Evolutionary conservation across 306 rosid species (phyloP).

Genomic region (Fagus sylvatica): DNA sequence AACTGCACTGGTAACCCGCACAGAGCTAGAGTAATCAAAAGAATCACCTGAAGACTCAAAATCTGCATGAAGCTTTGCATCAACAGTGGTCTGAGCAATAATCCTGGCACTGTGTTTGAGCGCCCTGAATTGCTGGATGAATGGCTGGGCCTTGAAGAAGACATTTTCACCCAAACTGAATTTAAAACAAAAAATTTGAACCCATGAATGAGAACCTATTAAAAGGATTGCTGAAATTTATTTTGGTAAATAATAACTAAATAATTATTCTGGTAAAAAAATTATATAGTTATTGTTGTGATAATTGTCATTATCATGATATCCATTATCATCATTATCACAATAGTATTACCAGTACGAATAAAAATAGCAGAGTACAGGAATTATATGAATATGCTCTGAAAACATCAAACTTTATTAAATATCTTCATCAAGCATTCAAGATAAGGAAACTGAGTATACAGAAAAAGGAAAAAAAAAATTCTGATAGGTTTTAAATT

Average conservation of each 20-base stretch:
- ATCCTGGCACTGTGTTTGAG: conserved; percentile 73
- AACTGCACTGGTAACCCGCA: conserved; percentile 44
- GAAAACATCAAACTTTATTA: background rate
- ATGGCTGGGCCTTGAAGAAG: conserved; percentile 75
- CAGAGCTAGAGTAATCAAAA: conserved; percentile 88
- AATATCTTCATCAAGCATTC: conserved; percentile 12
- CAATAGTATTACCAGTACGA: background rate
- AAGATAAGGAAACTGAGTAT: conserved; percentile 18
- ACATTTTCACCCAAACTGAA: conserved; percentile 62
- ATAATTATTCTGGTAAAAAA: conserved; percentile 1
- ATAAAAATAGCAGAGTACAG: background rate
- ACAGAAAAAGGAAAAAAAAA: background rate
- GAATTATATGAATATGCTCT: background rate
- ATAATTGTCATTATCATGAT: background rate
- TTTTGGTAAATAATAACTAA: background rate
- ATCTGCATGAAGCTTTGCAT: conserved; percentile 88
- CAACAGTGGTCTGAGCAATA: conserved; percentile 84
- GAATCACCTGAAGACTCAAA: conserved; percentile 86
- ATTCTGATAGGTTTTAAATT: too few relatives aligned
- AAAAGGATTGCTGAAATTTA: conserved; percentile 9
- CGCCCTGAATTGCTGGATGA: conserved; percentile 78
- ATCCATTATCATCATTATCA: background rate
- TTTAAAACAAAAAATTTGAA: conserved; percentile 3
- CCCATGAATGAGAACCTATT: conserved; percentile 3
- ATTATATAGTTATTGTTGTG: background rate